Base-by-base conservation (phyloP, 2,329 filamentous ascomycete genomes). In the Cryoendolithus antarcticus region DNA sequence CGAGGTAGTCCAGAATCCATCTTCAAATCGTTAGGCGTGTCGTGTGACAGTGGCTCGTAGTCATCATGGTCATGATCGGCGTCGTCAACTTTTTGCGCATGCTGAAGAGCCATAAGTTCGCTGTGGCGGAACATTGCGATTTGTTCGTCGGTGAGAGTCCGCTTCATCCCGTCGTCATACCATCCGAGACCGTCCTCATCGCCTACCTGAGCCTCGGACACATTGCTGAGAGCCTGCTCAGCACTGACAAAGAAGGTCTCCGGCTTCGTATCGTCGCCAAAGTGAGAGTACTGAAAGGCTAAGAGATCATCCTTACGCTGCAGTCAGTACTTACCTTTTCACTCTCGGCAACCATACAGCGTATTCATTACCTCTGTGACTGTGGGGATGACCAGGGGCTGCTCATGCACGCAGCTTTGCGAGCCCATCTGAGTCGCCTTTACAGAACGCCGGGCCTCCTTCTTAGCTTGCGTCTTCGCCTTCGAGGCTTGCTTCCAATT, bases 81-180 rank as follows among this genome's bases (percentile, higher is more conserved):
- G n/a, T n/a, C n/a, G n/a, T n/a, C n/a, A n/a, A n/a, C n/a, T n/a
- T n/a, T n/a, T n/a, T n/a, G n/a, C n/a, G n/a, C n/a, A n/a, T n/a
- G n/a, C n/a, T n/a, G 33, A 28, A 35, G 12, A 93, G 74, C 63
- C 54, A 91, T 79, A 12, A 93, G 72, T 60, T 96, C 89, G 2
- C 83, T 89, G 56, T 93, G 84, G 44, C 88, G 74, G 58, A 95
- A 95, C 44, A 94, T 89, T 38, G 76, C 75, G 49, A 95, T 85
- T 64, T 95, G 84, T 50, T 86, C 83, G 54, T 95, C 84, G 7
- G 88, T 95, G 51, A 96, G 68, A 11, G 86, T 94, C 31, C 89
- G 80, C 57, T 91, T 91, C 44, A 78, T 75, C 3, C 89, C 88
- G 54, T 96, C 88, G 1, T 74, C 62, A 50, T 96, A 96, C 60